Base-by-base conservation (phyloP, 495 filamentous ascomycete species). In the Parachaetomium inaequale region DNA sequence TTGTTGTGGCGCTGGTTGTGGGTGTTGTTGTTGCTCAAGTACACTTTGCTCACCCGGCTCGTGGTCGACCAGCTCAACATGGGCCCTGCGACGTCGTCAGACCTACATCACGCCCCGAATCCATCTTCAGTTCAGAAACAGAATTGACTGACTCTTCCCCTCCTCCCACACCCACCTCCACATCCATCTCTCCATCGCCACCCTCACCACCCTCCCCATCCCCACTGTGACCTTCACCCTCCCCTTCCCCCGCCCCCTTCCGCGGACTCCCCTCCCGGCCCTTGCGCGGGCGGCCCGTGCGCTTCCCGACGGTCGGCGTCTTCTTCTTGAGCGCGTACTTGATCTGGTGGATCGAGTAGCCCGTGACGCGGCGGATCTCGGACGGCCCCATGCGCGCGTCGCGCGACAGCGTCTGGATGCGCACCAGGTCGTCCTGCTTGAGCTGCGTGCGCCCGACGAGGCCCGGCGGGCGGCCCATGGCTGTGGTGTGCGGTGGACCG, bases 311-410 rank as follows among this genome's bases (percentile, higher is more conserved):
- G 12, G 59, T 62, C 1, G 59, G 51, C 17, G 52, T 56, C 52
- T 56, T 56, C 43, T 62, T 62, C 42, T 62, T 62, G 40, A 62
- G 38, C 17, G 59, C 59, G 43, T 62, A 62, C 52, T 62, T 62
- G 59, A 62, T 42, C 52, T 62, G 59, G 51, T 62, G 29, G 31
- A 62, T 47, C 29, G 49, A 55, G 59, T 62, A 62, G 4, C 59
- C 59, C 21, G 59, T 62, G 29, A 62, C 23, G 19, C 32, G n/a
- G 12, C 6, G 23, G 59, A 62, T 62, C 31, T 62, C n/a, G 7
- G 59, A 50, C 1, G 59, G 59, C 0, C 59, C 59, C 59, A 55
- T 55, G 17, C 42, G 26, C 40, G 59, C 59, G 28, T 62, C 59
- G 59, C 32, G 38, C 23, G 17, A 56, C 7, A 62, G 43, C 0